These are phyloP conservation scores for Pilobolus umbonatus DNA, from an alignment of 192 early-diverging fungal species.

Conservation along the genomic window DNA sequence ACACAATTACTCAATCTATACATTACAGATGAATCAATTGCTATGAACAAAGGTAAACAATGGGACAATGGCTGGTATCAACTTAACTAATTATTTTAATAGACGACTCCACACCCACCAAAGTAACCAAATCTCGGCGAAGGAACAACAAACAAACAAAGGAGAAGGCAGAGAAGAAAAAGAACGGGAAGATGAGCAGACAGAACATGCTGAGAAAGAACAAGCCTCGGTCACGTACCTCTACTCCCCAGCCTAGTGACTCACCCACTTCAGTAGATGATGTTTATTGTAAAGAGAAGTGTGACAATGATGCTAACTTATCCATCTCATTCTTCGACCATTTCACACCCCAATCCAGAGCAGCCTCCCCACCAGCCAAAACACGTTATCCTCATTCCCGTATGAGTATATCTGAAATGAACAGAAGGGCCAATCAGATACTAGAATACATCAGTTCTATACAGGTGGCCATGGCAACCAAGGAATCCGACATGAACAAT, in stretches of 20 bases:
- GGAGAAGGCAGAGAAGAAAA: constrained; percentile 1
- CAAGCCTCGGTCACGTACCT: constrained; percentile 4
- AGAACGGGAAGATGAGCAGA: too few species aligned
- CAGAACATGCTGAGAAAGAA: too few species aligned
- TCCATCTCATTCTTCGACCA: not conserved
- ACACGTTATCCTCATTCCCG: constrained; percentile 44
- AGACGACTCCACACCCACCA: not conserved
- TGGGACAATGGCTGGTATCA: not conserved
- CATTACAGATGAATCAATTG: too few species aligned
- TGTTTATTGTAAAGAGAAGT: not conserved
- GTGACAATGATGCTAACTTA: not conserved
- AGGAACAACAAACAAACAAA: not conserved
- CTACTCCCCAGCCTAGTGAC: constrained; percentile 3
- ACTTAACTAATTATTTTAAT: not conserved
- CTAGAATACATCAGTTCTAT: constrained; percentile 52
- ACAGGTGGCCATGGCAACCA: constrained; percentile 47
- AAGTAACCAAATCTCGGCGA: not conserved
- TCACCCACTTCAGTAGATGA: not conserved
- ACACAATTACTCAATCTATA: too few species aligned
- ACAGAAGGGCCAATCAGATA: constrained; percentile 56
- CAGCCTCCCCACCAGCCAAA: constrained; percentile 37
- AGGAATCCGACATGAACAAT: too few species aligned
- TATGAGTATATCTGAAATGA: constrained; percentile 60
- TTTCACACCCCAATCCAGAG: constrained; percentile 1
- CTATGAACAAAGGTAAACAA: too few species aligned